phyloP scores from a whole-genome alignment of 106 monocot species.

The Dactylorhiza incarnata region DNA sequence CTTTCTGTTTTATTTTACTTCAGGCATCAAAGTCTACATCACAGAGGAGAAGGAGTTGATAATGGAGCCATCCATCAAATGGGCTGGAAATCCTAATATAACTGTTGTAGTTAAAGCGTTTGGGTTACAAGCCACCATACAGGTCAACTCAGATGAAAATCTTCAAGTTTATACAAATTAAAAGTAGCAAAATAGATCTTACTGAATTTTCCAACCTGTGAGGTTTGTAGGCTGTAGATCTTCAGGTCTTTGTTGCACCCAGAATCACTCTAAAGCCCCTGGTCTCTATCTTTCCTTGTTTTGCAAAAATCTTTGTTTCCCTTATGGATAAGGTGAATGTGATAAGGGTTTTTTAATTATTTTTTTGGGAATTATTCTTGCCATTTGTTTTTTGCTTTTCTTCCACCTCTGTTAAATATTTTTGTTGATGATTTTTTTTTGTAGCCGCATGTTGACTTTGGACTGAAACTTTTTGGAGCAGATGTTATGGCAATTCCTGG shows the following conservation, averaged over 20 bases:
- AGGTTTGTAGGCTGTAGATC: conserved; percentile 35
- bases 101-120: conserved; percentile 32
- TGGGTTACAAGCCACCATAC: conserved; percentile 40
- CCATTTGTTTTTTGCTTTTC: too few relatives aligned
- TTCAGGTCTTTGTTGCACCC: conserved; percentile 49
- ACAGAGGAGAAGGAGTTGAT: conserved; percentile 42
- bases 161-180: background rate
- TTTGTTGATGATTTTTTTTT: background rate
- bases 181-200: too few relatives aligned
- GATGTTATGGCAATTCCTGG: conserved; percentile 60
- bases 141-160: conserved; percentile 8
- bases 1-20: background rate
- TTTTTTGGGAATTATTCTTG: too few relatives aligned
- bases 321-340: conserved; percentile 49
- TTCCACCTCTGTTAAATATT: background rate
- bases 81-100: conserved; percentile 61
- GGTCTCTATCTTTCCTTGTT: conserved; percentile 52
- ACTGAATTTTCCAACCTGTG: background rate
- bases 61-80: conserved; percentile 48
- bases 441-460: conserved; percentile 68
- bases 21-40: conserved; percentile 35
- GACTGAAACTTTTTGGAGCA: conserved; percentile 46
- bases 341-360: background rate
- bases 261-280: conserved; percentile 50
- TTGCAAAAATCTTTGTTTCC: conserved; percentile 44